Percentiles rank a stretch among this genome's conserved stretches.
These are phyloP conservation scores for Saturnispora gosingensis DNA, from an alignment of 805 yeast species.

Conservation along the genomic window DNA sequence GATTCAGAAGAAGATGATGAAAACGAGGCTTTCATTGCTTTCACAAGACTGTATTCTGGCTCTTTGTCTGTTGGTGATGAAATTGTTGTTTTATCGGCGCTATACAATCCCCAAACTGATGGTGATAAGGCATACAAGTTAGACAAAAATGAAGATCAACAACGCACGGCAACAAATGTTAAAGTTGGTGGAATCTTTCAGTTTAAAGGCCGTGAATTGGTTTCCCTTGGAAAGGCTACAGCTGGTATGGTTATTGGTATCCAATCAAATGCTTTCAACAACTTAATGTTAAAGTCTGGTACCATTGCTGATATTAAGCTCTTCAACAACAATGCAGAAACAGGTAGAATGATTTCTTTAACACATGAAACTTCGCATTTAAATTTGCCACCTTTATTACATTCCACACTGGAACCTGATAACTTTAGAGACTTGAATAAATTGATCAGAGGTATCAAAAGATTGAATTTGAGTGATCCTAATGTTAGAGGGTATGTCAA, in stretches of 20 bases:
- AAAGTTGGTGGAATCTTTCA: constrained; percentile 63
- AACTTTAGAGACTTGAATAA: constrained; percentile 72
- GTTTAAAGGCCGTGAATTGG: constrained; percentile 87
- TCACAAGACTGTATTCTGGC: constrained; percentile 86
- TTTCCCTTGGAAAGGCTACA: constrained; percentile 70
- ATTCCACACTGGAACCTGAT: constrained; percentile 92
- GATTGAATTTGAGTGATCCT: constrained; percentile 85
- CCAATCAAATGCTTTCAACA: constrained; percentile 64
- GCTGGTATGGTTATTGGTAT: constrained; percentile 95
- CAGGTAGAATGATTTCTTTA: constrained; percentile 44
- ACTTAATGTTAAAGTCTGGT: constrained; percentile 75
- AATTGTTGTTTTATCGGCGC: constrained; percentile 75
- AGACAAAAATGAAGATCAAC: constrained; percentile 15
- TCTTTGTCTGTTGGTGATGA: constrained; percentile 66
- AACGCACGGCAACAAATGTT: constrained; percentile 42
- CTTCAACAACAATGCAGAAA: background rate
- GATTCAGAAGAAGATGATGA: constrained; percentile 31
- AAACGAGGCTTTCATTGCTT: constrained; percentile 70
- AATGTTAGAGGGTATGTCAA: constrained; percentile 81
- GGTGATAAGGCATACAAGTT: constrained; percentile 30
- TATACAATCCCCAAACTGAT: constrained; percentile 52
- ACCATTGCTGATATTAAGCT: constrained; percentile 50
- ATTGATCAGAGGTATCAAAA: constrained; percentile 67
- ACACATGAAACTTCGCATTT: constrained; percentile 68
- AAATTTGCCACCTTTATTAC: constrained; percentile 82